Conservation (phyloP, 257 asterid genomes). For the Capsicum pubescens region DNA sequence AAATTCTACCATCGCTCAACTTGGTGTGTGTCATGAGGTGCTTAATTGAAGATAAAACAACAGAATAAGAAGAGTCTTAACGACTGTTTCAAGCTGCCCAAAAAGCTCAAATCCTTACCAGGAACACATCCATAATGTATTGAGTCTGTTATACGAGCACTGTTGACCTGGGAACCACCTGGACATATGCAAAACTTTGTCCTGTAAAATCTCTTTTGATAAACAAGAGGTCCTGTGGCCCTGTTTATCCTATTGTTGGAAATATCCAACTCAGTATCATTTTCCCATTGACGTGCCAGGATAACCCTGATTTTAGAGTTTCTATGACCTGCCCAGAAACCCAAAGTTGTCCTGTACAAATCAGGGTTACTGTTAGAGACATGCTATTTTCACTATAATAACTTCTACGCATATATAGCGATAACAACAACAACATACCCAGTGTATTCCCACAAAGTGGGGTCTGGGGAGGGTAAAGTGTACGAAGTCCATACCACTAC, state of each 20-base stretch:
- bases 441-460: too few relatives aligned
- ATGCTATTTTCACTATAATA: constrained; percentile 26
- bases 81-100: neutral
- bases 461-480: too few relatives aligned
- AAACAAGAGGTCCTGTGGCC: constrained; percentile 85
- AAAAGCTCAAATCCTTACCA: constrained; percentile 60
- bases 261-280: constrained; percentile 93
- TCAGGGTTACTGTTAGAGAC: neutral
- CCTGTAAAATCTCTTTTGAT: constrained; percentile 89
- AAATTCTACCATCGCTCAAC: neutral
- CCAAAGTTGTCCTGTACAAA: constrained; percentile 84
- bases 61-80: neutral
- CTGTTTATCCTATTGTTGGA: constrained; percentile 85
- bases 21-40: neutral
- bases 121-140: constrained; percentile 98
- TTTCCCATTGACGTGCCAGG: constrained; percentile 93
- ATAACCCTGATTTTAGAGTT: constrained; percentile 95
- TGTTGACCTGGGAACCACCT: constrained; percentile 99
- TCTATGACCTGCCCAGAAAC: constrained; percentile 99
- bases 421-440: too few relatives aligned
- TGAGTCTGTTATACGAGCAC: constrained; percentile 98
- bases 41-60: neutral
- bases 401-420: neutral
- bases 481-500: too few relatives aligned
- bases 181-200: constrained; percentile 98